Base-by-base conservation (phyloP, 2,329 filamentous ascomycete species). In the Alternaria ethzedia region DNA sequence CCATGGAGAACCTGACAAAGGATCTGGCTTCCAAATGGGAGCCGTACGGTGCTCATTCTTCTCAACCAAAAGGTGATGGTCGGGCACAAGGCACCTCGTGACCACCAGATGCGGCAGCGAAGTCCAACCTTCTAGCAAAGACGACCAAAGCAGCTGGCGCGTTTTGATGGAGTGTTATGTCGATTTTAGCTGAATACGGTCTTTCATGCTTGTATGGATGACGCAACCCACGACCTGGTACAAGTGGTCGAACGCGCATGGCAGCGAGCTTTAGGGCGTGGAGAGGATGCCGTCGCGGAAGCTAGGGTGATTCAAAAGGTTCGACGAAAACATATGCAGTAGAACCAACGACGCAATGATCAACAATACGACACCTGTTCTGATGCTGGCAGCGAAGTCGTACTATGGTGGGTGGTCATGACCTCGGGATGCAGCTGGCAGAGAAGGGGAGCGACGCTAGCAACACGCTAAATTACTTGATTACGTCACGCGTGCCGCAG, bases 341-440 rank as follows among this genome's bases (percentile, higher is more conserved):
- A 41, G n/a, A 17, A 8, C 9, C 15, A 41, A 41, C 9, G 36
- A 41, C n/a, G 12, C 15, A 10, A 36, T 51, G 9, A 20, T 4
- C 15, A 10, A 36, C 8, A n/a, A 20, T 15, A 1, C 8, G 12
- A 36, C 3, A 5, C 7, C 13, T 23, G 13, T 23, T 1, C 0
- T 5, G 12, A 23, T 5, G 28, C 17, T 23, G 13, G 1, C 21
- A 51, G 17, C 49, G 12, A 23, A 23, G 17, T 21, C 1, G 49
- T 11, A 5, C 15, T 28, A 9, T 51, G 49, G 15, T 52, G 4
- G 20, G 20, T 36, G 9, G 13, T 8, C 17, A n/a, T 52, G 49
- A n/a, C n/a, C n/a, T n/a, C n/a, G n/a, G n/a, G n/a, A 11, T 23
- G 49, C 49, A 5, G 12, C 12, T 15, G 2, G 3, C 2, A 5